These are phyloP conservation scores for Caloboletus inedulis DNA, from an alignment of 1,284 basidiomycete genomes.

Conservation along the genomic window DNA sequence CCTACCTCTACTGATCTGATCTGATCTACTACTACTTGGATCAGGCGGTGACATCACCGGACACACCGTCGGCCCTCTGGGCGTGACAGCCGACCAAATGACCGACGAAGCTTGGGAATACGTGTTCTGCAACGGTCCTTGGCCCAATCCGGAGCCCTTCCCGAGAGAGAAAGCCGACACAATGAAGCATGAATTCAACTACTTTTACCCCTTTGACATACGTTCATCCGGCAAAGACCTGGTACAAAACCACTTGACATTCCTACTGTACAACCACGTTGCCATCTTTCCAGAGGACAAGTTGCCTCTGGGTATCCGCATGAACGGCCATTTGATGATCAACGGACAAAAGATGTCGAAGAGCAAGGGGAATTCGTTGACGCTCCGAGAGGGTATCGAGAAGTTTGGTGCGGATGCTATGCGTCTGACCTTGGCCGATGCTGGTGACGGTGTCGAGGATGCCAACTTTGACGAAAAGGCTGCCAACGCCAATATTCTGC, in stretches of 20 bases:
- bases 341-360: conserved; percentile 99
- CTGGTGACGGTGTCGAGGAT: conserved; percentile 96
- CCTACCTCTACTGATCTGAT: not conserved
- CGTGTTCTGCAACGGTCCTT: conserved; percentile 76
- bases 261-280: conserved; percentile 92
- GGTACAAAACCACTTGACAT: conserved; percentile 95
- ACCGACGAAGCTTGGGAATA: conserved; percentile 99
- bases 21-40: not conserved
- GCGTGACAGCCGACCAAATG: conserved; percentile 88
- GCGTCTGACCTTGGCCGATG: conserved; percentile 90
- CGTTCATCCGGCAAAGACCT: conserved; percentile 99
- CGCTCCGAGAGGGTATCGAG: conserved; percentile 70
- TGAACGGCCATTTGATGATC: conserved; percentile 96
- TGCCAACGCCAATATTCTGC: conserved; percentile 95
- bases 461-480: conserved; percentile 99
- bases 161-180: conserved; percentile 76
- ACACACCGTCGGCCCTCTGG: conserved; percentile 75
- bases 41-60: conserved; percentile 75
- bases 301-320: conserved; percentile 90
- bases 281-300: conserved; percentile 94
- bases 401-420: conserved; percentile 96
- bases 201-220: conserved; percentile 99
- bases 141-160: conserved; percentile 68
- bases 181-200: conserved; percentile 90
- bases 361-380: conserved; percentile 89